phyloP scores from a whole-genome alignment of 345 rosid species.

The Anastatica hierochuntica region DNA sequence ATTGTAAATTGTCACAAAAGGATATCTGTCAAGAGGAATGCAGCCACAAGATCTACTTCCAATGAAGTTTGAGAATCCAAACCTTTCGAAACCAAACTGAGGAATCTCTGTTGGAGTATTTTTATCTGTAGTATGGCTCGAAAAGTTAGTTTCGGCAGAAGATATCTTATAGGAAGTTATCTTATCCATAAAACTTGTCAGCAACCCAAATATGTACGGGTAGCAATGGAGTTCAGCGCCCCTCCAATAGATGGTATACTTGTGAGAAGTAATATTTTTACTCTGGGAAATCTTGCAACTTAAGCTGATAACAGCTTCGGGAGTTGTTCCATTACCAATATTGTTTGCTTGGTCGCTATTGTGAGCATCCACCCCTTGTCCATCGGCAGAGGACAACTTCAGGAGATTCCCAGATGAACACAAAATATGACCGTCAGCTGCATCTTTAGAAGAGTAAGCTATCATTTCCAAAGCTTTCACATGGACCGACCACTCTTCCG shows the following conservation, averaged over 20 bases:
- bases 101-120: slow-evolving; percentile 27
- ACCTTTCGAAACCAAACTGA: slow-evolving; percentile 40
- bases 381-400: slow-evolving; percentile 24
- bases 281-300: slow-evolving; percentile 41
- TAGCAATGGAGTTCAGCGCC: slow-evolving; percentile 76
- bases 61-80: slow-evolving; percentile 66
- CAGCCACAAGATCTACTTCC: slow-evolving; percentile 43
- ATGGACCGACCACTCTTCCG: slow-evolving; percentile 39
- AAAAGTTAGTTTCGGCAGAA: slow-evolving; percentile 17
- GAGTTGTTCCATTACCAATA: slow-evolving; percentile 14
- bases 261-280: slow-evolving; percentile 22
- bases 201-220: slow-evolving; percentile 47
- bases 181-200: slow-evolving; percentile 43
- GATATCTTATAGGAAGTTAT: slow-evolving; percentile 33
- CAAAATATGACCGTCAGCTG: slow-evolving; percentile 34
- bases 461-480: slow-evolving; percentile 41
- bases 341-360: slow-evolving; percentile 18
- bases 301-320: slow-evolving; percentile 40
- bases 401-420: slow-evolving; percentile 41
- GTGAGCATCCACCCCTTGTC: slow-evolving; percentile 23
- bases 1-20: slow-evolving; percentile 48
- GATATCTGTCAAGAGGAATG: slow-evolving; percentile 58
- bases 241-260: slow-evolving; percentile 39
- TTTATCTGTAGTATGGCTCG: slow-evolving; percentile 13
- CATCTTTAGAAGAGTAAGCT: slow-evolving; percentile 30